These are phyloP conservation scores for Codiaeum variegatum DNA, from an alignment of 441 rosid genomes.

Conservation along the genomic window DNA sequence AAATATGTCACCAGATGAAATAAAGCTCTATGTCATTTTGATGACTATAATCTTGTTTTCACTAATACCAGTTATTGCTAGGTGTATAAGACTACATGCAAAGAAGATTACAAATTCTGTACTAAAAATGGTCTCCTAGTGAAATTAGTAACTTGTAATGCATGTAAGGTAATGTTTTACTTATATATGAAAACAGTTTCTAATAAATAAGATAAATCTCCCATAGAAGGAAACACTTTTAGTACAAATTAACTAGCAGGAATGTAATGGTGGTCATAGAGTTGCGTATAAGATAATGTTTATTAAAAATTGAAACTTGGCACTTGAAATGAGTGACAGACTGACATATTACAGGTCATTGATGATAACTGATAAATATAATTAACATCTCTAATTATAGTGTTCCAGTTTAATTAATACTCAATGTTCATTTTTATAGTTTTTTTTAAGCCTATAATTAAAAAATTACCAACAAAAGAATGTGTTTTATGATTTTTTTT, in stretches of 20 bases:
- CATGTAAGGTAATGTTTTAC: not conserved
- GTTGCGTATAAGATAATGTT: not conserved
- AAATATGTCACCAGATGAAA: constrained; percentile 25
- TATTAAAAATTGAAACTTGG: no score
- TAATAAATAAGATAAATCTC: not conserved
- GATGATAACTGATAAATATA: no score
- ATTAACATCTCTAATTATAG: no score
- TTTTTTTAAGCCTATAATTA: not conserved
- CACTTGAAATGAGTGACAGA: no score
- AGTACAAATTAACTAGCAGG: constrained; percentile 15
- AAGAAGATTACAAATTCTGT: not conserved
- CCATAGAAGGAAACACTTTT: not conserved
- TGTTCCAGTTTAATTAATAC: not conserved
- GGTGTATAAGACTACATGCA: not conserved
- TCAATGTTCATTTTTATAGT: not conserved
- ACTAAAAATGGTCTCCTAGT: not conserved
- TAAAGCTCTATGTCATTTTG: not conserved
- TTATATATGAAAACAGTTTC: not conserved
- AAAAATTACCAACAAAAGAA: not conserved
- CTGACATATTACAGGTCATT: no score
- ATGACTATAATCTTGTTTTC: not conserved
- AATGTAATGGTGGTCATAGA: not conserved
- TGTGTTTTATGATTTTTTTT: no score
- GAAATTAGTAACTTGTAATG: not conserved
- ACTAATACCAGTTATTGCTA: not conserved